These are phyloP conservation scores for Epicoccum nigrum DNA, from an alignment of 2,329 filamentous ascomycete species.

Conservation along the genomic window DNA sequence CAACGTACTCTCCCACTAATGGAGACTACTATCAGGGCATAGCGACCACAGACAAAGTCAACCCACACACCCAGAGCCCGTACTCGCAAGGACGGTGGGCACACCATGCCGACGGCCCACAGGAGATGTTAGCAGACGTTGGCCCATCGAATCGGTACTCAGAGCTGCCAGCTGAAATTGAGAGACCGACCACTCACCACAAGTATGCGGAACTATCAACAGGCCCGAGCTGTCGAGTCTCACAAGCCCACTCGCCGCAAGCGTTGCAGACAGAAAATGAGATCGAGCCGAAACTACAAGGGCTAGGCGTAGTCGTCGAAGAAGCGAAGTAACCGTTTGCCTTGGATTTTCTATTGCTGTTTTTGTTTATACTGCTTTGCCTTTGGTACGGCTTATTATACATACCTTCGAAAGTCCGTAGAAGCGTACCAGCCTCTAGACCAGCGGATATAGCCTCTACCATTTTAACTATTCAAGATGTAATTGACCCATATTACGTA, in stretches of 20 bases:
- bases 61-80: conserved; percentile 13
- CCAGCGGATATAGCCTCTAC: neutral
- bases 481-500: neutral
- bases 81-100: conserved; percentile 25
- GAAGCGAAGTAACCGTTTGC: neutral
- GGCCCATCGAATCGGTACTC: conserved; percentile 22
- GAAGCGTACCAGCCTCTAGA: neutral
- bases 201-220: conserved; percentile 32
- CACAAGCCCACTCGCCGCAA: conserved; percentile 26
- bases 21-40: conserved; percentile 24
- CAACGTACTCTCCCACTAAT: conserved; percentile 31
- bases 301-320: conserved; percentile 16
- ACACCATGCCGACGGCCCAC: conserved; percentile 19
- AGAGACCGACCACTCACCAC: conserved; percentile 12
- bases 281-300: conserved; percentile 19
- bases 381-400: neutral
- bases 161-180: conserved; percentile 31
- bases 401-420: neutral
- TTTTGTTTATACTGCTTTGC: neutral
- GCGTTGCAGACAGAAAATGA: conserved; percentile 21
- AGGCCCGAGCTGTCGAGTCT: conserved; percentile 26
- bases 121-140: conserved; percentile 27
- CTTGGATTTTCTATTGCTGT: neutral
- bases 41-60: conserved; percentile 15
- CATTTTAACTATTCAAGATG: neutral